Evolutionary conservation across 2,329 filamentous ascomycete species (phyloP).

Genomic region (Knufia petricola): DNA sequence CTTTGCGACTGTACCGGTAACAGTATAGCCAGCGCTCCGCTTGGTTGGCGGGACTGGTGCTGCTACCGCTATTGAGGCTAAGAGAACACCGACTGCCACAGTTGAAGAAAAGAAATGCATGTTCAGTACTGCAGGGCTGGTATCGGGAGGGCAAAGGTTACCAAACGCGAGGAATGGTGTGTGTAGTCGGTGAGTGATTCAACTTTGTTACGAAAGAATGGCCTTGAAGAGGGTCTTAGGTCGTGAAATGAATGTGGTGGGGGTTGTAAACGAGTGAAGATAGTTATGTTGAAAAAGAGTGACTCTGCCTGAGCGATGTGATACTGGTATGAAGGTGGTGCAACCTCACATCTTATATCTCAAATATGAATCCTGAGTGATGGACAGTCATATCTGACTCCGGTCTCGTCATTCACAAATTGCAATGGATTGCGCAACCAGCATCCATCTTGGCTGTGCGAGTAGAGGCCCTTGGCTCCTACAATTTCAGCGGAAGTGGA

Average conservation of each 20-base stretch:
- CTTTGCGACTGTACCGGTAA: constrained; percentile 17
- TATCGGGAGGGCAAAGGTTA: background rate
- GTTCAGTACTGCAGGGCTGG: constrained; percentile 6
- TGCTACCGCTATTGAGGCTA: constrained; percentile 11
- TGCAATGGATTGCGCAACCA: background rate
- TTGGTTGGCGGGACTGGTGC: constrained; percentile 15
- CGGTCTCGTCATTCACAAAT: constrained; percentile 3
- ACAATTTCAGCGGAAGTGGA: background rate
- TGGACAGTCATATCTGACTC: background rate
- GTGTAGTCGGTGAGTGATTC: background rate
- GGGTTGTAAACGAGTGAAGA: background rate
- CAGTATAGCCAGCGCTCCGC: constrained; percentile 17
- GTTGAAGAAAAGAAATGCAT: constrained; percentile 18
- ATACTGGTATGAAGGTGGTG: background rate
- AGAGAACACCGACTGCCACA: constrained; percentile 14
- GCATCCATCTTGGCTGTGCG: background rate
- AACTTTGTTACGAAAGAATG: constrained; percentile 7
- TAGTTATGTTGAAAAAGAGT: constrained; percentile 10
- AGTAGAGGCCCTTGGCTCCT: background rate
- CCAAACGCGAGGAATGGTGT: background rate
- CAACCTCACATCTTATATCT: constrained; percentile 17
- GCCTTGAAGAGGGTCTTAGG: constrained; percentile 1
- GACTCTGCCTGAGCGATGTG: constrained; percentile 9
- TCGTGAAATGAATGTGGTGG: too few species aligned
- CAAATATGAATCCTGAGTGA: background rate